Evolutionary conservation across 176 grass and related monocot species (phyloP), one percentile per base, ranked within the genome.

Genomic region (Tuctoria greenei): DNA sequence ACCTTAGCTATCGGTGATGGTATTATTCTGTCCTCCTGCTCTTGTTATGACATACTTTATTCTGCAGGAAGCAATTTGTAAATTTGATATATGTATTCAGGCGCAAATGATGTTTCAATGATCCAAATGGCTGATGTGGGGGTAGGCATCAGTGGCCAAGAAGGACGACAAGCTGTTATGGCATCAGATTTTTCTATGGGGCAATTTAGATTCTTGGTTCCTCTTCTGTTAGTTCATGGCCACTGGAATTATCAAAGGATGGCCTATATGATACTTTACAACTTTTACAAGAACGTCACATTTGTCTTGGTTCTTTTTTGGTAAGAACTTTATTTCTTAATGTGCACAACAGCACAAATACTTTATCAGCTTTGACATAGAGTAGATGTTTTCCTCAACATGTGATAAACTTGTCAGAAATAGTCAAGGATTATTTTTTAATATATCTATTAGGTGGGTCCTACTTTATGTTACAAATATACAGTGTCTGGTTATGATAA

Each of bases 71-170:
- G 14, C 27, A 42, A 26, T 78, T 2, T 78, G 50, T 44, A 62
- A 10, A 61, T 72, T 13, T 86, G 58, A 77, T 67, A 44, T 82
- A 40, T 62, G 40, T 62, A 40, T 68, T 58, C 65, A 97, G 93
- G 93, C 38, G 93, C 93, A 72, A 97, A 97, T 89, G 88, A 97
- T 67, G 93, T 97, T 64, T 97, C 93, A 49, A 97, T 93, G 93
- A 93, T 97, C 35, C 88, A 97, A 93, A 97, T 89, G 90, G 90
- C 93, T 75, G 93, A 91, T 83, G 84, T 93, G 67, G 88, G 90
- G 51, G 78, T 93, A 83, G 88, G 94, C 59, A 97, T 97, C 10
- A 97, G 86, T 74, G 91, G 91, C 15, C 86, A 91, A 71, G 94
- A 97, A 77, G 91, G 94, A 35, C 73, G 91, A 38, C 94, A 97